These are phyloP conservation scores for Tinospora cordifolia DNA, from an alignment of 164 flowering plant species.

Conservation along the genomic window DNA sequence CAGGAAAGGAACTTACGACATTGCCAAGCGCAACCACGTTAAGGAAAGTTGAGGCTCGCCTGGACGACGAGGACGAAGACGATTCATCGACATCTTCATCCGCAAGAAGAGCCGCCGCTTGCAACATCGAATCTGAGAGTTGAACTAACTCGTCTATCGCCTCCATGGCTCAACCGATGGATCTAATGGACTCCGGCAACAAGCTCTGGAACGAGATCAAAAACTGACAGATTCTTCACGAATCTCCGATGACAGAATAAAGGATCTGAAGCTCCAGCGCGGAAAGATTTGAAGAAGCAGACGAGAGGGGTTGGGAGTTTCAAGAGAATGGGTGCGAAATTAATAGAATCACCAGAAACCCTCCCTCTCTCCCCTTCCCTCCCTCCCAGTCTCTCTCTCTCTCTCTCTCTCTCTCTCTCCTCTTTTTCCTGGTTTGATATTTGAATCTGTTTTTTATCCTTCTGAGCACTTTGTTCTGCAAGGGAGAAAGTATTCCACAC, in stretches of 20 bases:
- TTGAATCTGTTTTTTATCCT: neutral
- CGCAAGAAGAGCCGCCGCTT: constrained; percentile 73
- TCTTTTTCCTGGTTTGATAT: neutral
- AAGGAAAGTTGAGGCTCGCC: constrained; percentile 65
- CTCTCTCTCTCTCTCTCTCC: constrained; percentile 7
- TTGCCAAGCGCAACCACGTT: constrained; percentile 94
- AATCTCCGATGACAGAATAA: neutral
- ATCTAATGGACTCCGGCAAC: neutral
- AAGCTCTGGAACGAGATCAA: constrained; percentile 4
- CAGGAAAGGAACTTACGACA: constrained; percentile 53
- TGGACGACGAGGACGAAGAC: constrained; percentile 26
- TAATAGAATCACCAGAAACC: neutral
- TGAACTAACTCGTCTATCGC: constrained; percentile 85
- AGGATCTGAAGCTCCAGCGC: neutral
- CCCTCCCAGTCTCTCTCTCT: neutral
- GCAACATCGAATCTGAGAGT: constrained; percentile 82
- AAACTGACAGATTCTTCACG: neutral
- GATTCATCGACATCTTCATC: constrained; percentile 84
- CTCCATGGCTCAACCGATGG: constrained; percentile 43
- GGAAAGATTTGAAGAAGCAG: neutral
- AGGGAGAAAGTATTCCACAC: neutral
- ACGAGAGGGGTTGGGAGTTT: neutral
- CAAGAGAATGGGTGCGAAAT: neutral
- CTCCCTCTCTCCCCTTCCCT: too few relatives aligned
- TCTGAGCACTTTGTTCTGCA: neutral